These are phyloP conservation scores for Macrolepiota albuminosa DNA, from an alignment of 768 basidiomycete species.

Conservation along the genomic window DNA sequence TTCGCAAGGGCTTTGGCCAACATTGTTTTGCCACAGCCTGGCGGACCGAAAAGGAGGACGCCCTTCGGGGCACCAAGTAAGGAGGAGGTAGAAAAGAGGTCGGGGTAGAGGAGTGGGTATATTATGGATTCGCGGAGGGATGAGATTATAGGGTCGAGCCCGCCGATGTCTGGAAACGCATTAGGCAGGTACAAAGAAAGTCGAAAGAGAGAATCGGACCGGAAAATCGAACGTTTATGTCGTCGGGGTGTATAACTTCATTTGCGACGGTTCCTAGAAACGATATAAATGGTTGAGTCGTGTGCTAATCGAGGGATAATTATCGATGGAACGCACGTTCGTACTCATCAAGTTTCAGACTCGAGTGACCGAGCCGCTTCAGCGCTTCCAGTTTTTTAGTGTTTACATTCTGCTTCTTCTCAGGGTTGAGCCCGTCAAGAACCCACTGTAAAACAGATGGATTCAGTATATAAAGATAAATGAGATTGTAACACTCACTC, in stretches of 20 bases:
- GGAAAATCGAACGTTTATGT: constrained; percentile 70
- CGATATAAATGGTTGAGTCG: constrained; percentile 1
- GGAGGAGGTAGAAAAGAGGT: constrained; percentile 80
- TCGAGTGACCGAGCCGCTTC: constrained; percentile 64
- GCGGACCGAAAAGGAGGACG: constrained; percentile 92
- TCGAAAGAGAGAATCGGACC: constrained; percentile 38
- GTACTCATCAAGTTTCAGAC: constrained; percentile 83
- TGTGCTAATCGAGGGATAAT: not conserved
- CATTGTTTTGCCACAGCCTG: constrained; percentile 99
- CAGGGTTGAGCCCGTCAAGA: constrained; percentile 45
- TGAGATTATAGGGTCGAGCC: constrained; percentile 84
- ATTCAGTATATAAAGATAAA: not conserved
- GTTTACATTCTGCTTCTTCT: constrained; percentile 57
- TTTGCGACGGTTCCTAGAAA: constrained; percentile 74
- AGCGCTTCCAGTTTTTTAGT: constrained; percentile 68
- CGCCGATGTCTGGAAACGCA: constrained; percentile 70
- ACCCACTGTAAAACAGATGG: constrained; percentile 50
- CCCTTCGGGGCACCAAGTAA: constrained; percentile 93
- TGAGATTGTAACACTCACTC: constrained; percentile 36
- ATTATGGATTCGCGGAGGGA: constrained; percentile 94
- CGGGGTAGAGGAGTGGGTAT: constrained; percentile 87
- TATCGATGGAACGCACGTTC: constrained; percentile 54
- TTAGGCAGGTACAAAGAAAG: not conserved
- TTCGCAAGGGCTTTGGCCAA: constrained; percentile 98
- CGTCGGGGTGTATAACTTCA: constrained; percentile 90